Conservation (phyloP, 805 yeast species). For the Kodamaea kakaduensis region DNA sequence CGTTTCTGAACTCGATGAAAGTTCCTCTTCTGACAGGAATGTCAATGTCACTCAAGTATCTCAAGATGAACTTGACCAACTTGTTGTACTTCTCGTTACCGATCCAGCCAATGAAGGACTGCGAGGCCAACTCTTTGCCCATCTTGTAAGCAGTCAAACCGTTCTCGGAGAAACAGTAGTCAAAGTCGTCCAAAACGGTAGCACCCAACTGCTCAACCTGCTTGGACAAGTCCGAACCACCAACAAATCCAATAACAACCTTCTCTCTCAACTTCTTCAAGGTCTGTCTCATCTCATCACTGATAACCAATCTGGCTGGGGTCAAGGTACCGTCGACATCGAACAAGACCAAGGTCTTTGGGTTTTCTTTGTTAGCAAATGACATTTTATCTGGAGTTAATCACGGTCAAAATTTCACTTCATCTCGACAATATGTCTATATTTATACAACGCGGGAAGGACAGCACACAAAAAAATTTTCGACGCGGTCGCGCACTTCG, state of each 20-base stretch:
- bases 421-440: no score
- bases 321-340: conserved; percentile 99
- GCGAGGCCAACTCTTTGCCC: conserved; percentile 85
- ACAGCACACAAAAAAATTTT: conserved; percentile 9
- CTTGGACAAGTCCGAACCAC: conserved; percentile 92
- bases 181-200: conserved; percentile 72
- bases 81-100: conserved; percentile 93
- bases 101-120: conserved; percentile 91
- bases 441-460: conserved; percentile 7
- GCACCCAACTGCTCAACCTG: conserved; percentile 95
- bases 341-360: conserved; percentile 84
- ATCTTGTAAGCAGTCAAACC: conserved; percentile 96
- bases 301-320: conserved; percentile 83
- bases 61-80: conserved; percentile 79
- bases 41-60: conserved; percentile 80
- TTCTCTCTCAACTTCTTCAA: conserved; percentile 79
- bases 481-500: conserved; percentile 5
- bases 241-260: conserved; percentile 94
- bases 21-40: conserved; percentile 98
- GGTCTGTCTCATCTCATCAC: conserved; percentile 72
- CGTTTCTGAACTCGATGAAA: conserved; percentile 97
- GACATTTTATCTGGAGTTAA: conserved; percentile 34
- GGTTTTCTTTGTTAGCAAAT: conserved; percentile 72
- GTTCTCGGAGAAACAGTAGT: conserved; percentile 95
- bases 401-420: no score